Evolutionary conservation across 352 stramenopile species (phyloP).

Genomic region (Phytophthora megakarya): DNA sequence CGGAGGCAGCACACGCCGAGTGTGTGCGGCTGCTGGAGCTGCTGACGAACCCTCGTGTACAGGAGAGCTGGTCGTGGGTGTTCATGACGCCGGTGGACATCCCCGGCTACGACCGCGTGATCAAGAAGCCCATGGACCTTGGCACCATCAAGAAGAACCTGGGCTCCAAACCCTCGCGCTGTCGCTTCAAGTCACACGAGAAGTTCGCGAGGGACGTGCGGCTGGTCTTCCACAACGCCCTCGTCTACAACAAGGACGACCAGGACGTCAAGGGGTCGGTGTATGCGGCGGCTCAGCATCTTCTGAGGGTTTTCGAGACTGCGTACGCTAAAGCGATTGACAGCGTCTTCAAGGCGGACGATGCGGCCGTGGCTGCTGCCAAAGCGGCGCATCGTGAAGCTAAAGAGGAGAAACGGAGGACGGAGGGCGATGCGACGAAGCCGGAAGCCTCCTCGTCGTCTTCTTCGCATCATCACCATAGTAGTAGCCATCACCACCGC

Average conservation of each 20-base stretch:
- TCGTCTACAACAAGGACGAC: conserved; percentile 81
- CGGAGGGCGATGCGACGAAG: conserved; percentile 7
- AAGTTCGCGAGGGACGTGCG: conserved; percentile 85
- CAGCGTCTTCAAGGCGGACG: conserved; percentile 53
- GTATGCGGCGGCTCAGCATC: conserved; percentile 77
- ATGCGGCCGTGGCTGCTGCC: conserved; percentile 25
- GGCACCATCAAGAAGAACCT: conserved; percentile 79
- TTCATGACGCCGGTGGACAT: conserved; percentile 83
- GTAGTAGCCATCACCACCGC: conserved; percentile 18
- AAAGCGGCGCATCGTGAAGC: conserved; percentile 41
- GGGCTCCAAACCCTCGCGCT: conserved; percentile 78
- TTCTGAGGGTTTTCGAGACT: conserved; percentile 83
- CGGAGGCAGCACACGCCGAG: conserved; percentile 70
- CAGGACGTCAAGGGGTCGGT: conserved; percentile 79
- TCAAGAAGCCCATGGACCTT: conserved; percentile 87
- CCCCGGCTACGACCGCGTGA: conserved; percentile 70
- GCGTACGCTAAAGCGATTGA: conserved; percentile 79
- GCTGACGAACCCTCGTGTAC: conserved; percentile 78
- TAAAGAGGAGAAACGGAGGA: conserved; percentile 27
- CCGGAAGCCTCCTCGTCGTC: conserved; percentile 14
- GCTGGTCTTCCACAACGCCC: conserved; percentile 83
- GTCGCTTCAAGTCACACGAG: conserved; percentile 84
- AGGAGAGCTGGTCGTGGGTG: conserved; percentile 88
- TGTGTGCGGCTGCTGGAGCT: conserved; percentile 81
- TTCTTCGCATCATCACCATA: conserved; percentile 23